Conservation (phyloP, 371 early-diverging fungal genomes). For the Blyttiomyces sp. region DNA sequence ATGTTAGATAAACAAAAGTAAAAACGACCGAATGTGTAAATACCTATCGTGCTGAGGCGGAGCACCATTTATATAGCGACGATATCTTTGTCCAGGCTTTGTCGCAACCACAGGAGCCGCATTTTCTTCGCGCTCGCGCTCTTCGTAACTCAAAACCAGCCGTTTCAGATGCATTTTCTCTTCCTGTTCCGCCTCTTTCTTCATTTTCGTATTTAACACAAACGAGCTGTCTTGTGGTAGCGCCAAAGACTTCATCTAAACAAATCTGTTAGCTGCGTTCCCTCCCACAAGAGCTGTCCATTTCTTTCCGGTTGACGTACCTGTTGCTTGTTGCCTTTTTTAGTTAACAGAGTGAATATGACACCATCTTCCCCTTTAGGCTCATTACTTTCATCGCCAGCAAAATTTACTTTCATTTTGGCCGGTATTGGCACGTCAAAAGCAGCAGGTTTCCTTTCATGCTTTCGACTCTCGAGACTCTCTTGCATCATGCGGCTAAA, state of each 20-base stretch:
- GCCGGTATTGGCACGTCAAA: conserved; percentile 83
- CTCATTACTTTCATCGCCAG: conserved; percentile 16
- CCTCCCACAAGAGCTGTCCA: neutral
- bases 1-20: no score
- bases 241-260: conserved; percentile 64
- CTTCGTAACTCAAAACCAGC: conserved; percentile 86
- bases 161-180: conserved; percentile 87
- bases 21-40: no score
- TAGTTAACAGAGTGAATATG: conserved; percentile 83
- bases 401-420: conserved; percentile 25
- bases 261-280: neutral
- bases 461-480: conserved; percentile 73
- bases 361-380: conserved; percentile 51
- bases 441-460: conserved; percentile 63
- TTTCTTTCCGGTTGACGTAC: conserved; percentile 28
- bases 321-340: conserved; percentile 89
- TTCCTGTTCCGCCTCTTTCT: conserved; percentile 82
- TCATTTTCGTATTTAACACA: conserved; percentile 74
- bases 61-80: no score
- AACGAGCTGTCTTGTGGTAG: conserved; percentile 83
- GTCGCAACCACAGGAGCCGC: no score
- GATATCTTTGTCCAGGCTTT: no score
- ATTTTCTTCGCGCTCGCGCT: conserved; percentile 55
- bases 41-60: no score
- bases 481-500: conserved; percentile 80